These are phyloP conservation scores for Saccharomycopsis guyanensis DNA, from an alignment of 805 yeast genomes.

Conservation along the genomic window DNA sequence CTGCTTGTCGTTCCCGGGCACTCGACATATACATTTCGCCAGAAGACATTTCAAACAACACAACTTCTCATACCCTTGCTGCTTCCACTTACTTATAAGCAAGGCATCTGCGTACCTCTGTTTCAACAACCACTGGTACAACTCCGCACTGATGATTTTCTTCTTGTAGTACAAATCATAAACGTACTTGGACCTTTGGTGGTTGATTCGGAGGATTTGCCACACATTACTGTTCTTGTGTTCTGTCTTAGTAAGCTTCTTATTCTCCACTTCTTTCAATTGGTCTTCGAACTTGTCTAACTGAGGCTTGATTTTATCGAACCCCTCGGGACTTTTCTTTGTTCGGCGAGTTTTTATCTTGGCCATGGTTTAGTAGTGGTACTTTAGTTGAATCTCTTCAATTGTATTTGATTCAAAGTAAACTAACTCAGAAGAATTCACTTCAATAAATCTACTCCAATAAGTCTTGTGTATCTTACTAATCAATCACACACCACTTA, in stretches of 20 bases:
- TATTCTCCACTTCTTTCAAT: constrained; percentile 45
- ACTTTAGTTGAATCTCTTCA: no score
- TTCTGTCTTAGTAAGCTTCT: constrained; percentile 33
- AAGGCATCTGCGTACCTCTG: constrained; percentile 60
- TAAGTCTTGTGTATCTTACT: no score
- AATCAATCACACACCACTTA: no score
- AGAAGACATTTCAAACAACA: constrained; percentile 80
- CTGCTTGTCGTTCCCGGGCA: constrained; percentile 41
- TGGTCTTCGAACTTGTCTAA: constrained; percentile 49
- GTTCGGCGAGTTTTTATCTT: constrained; percentile 34
- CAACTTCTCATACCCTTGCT: constrained; percentile 76
- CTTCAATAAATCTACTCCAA: no score
- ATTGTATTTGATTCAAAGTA: background rate
- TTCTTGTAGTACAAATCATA: constrained; percentile 67
- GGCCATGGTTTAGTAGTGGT: constrained; percentile 36
- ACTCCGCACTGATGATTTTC: constrained; percentile 54
- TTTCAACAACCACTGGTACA: constrained; percentile 67
- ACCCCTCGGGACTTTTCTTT: constrained; percentile 67
- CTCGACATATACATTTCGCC: constrained; percentile 77
- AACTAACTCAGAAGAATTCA: no score
- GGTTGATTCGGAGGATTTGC: constrained; percentile 64
- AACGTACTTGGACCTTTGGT: constrained; percentile 68
- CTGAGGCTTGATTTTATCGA: constrained; percentile 58
- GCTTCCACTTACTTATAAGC: constrained; percentile 78
- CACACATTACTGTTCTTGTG: constrained; percentile 55